Evolutionary conservation across 805 yeast species (phyloP).

Genomic region (Lipomyces sp.): DNA sequence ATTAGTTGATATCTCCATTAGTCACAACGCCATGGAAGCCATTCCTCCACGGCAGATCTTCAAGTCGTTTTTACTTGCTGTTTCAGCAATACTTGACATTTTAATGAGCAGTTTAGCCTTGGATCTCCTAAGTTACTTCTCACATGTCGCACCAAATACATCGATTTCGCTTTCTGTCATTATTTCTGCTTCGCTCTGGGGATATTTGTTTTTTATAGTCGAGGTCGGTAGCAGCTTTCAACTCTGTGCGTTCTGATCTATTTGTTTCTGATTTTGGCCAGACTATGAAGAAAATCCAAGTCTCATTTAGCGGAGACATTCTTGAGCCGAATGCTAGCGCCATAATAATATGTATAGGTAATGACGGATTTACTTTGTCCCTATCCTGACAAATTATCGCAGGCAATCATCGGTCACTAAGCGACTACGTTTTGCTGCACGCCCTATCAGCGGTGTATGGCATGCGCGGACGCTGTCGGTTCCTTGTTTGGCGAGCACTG

Average conservation of each 20-base stretch:
- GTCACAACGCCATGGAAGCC: constrained; percentile 5
- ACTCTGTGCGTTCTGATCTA: not conserved
- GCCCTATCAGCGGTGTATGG: constrained; percentile 26
- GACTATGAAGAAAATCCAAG: constrained; percentile 23
- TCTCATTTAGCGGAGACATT: constrained; percentile 37
- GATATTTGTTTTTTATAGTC: constrained; percentile 24
- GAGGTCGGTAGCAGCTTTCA: constrained; percentile 19
- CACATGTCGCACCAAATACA: not conserved
- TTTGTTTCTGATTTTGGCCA: constrained; percentile 10
- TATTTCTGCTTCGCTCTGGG: constrained; percentile 29
- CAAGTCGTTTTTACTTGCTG: not conserved
- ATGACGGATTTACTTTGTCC: not conserved
- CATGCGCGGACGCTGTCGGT: constrained; percentile 25
- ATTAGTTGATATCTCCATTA: not conserved
- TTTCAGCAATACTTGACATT: constrained; percentile 13
- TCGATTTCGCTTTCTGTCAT: constrained; percentile 9
- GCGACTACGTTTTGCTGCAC: constrained; percentile 27
- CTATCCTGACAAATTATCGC: not conserved
- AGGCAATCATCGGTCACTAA: constrained; percentile 29
- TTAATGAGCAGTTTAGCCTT: constrained; percentile 10
- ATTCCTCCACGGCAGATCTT: constrained; percentile 8
- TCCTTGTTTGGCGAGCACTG: constrained; percentile 25
- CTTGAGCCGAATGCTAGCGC: constrained; percentile 22
- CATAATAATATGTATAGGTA: constrained; percentile 23
- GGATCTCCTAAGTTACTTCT: not conserved